These are phyloP conservation scores for Globisporangium cederbergense DNA, from an alignment of 352 stramenopile species.

Conservation along the genomic window DNA sequence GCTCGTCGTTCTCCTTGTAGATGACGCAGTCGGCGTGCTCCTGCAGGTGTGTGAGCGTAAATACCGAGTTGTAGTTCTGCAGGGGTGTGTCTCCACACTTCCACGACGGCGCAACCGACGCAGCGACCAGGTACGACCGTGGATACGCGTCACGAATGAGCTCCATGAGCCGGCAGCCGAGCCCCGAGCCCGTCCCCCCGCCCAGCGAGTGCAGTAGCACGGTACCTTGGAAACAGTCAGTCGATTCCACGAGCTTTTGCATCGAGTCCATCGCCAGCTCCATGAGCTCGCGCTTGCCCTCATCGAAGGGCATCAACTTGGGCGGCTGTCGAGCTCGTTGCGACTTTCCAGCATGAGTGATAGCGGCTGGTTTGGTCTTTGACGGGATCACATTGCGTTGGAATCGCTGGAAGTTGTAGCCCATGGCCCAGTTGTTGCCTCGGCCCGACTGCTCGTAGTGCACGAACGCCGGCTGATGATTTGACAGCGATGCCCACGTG, in stretches of 20 bases:
- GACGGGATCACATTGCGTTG: conserved; percentile 31
- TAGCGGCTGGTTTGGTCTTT: conserved; percentile 5
- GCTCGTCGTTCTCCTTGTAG: conserved; percentile 87
- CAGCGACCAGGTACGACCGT: conserved; percentile 57
- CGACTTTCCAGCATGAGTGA: background rate
- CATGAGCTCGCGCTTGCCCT: conserved; percentile 46
- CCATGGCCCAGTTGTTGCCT: conserved; percentile 90
- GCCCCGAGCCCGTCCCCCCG: conserved; percentile 74
- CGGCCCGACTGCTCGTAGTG: conserved; percentile 69
- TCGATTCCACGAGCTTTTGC: conserved; percentile 59
- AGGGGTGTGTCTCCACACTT: conserved; percentile 65
- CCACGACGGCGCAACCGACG: conserved; percentile 67
- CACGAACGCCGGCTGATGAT: conserved; percentile 39
- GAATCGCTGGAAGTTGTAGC: conserved; percentile 60
- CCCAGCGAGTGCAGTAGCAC: conserved; percentile 80
- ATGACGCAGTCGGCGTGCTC: conserved; percentile 72
- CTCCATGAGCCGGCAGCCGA: conserved; percentile 83
- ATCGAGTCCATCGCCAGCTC: conserved; percentile 75
- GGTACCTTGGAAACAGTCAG: conserved; percentile 68
- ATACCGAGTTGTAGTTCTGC: conserved; percentile 85
- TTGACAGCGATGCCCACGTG: background rate
- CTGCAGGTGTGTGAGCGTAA: conserved; percentile 68
- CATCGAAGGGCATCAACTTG: conserved; percentile 12
- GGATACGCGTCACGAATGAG: conserved; percentile 77
- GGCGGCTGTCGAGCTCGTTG: background rate